Evolutionary conservation across 2,329 filamentous ascomycete species (phyloP).

Genomic region (Alternaria brassicicola): DNA sequence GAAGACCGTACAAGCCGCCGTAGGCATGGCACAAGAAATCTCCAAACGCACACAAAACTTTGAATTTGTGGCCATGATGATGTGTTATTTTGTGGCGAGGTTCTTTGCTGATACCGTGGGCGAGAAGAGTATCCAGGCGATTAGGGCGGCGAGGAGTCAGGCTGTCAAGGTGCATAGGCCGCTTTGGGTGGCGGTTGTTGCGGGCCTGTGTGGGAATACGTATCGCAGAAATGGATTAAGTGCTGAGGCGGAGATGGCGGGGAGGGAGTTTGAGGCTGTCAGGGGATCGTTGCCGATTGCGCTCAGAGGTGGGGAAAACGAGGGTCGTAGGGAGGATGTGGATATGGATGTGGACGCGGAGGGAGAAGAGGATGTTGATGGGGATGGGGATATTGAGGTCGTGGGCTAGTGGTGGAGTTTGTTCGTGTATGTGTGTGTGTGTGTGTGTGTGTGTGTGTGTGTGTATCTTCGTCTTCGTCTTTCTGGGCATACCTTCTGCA

Average conservation of each 20-base stretch:
- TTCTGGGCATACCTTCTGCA: background rate
- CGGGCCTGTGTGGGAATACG: conserved; percentile 39
- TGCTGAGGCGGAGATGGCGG: conserved; percentile 34
- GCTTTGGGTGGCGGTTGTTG: conserved; percentile 42
- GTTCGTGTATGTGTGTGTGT: too few species aligned
- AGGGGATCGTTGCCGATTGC: conserved; percentile 30
- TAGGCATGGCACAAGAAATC: conserved; percentile 65
- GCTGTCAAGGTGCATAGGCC: conserved; percentile 29
- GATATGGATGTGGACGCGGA: conserved; percentile 15
- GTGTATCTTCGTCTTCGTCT: background rate
- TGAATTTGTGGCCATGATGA: conserved; percentile 79
- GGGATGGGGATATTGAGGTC: background rate
- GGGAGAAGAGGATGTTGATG: background rate
- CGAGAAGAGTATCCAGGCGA: conserved; percentile 59
- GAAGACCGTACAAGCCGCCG: conserved; percentile 67
- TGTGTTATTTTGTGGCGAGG: conserved; percentile 82
- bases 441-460: too few species aligned
- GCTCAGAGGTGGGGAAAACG: conserved; percentile 29
- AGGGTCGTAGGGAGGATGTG: conserved; percentile 35
- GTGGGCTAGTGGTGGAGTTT: background rate
- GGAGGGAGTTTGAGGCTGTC: conserved; percentile 28
- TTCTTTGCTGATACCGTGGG: conserved; percentile 85
- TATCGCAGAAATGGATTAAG: conserved; percentile 36
- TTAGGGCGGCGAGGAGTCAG: conserved; percentile 36
- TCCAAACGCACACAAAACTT: conserved; percentile 74